phyloP scores from a whole-genome alignment of 352 stramenopile species.

The Globisporangium abappressorium region DNA sequence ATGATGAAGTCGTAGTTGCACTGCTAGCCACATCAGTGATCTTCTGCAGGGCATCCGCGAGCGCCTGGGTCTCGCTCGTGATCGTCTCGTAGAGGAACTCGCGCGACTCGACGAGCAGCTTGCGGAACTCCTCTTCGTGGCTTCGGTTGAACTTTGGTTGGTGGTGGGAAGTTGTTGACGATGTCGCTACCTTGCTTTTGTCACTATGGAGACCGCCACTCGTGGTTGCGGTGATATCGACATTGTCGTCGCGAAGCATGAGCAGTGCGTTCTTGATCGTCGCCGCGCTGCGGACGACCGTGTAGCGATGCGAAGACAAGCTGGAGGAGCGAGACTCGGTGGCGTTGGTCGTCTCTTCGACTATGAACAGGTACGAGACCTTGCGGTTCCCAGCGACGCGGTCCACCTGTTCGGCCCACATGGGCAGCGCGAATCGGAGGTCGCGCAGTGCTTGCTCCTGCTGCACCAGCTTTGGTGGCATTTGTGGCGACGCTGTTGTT shows the following conservation, averaged over 20 bases:
- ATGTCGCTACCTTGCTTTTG: constrained; percentile 4
- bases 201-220: constrained; percentile 9
- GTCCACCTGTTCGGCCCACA: constrained; percentile 76
- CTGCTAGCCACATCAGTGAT: constrained; percentile 20
- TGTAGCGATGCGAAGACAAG: constrained; percentile 14
- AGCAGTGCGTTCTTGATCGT: constrained; percentile 66
- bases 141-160: constrained; percentile 27
- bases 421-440: constrained; percentile 53
- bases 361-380: constrained; percentile 62
- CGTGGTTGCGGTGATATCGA: background rate
- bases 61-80: constrained; percentile 41
- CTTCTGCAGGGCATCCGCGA: constrained; percentile 42
- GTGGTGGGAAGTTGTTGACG: constrained; percentile 16
- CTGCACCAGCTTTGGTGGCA: constrained; percentile 19
- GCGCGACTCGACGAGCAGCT: constrained; percentile 52
- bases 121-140: constrained; percentile 35
- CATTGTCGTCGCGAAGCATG: constrained; percentile 27
- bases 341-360: constrained; percentile 25
- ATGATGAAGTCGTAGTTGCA: constrained; percentile 12
- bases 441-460: constrained; percentile 29
- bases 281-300: constrained; percentile 50
- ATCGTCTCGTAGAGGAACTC: constrained; percentile 73
- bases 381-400: constrained; percentile 50
- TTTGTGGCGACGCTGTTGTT: background rate
- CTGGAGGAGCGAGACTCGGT: background rate